Evolutionary conservation across 2,329 filamentous ascomycete genomes (phyloP), one percentile per base, ranked within the genome.

Genomic region (Tolypocladium ophioglossoides): DNA sequence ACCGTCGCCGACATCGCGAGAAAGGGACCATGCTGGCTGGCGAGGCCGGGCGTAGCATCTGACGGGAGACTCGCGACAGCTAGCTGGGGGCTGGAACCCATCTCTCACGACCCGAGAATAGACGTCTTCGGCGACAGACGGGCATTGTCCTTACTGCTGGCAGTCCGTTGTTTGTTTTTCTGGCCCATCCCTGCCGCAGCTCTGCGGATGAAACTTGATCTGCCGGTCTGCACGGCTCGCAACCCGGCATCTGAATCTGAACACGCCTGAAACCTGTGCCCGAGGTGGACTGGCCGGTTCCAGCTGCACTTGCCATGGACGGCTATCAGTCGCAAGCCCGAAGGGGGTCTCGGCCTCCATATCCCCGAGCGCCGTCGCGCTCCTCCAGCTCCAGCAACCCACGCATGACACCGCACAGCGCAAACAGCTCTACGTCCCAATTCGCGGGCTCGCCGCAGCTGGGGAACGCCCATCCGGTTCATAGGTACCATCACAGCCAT

Each of bases 371-470:
- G 11, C 66, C 72, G 35, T 80, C 77, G 16, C 71, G 74, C 56
- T 72, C 75, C 22, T 78, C 74, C 55, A 73, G 70, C 56, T 74
- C 70, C 22, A 70, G 66, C 56, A 71, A 72, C 60, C 71, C 72
- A 12, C 70, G 73, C 12, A 59, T 60, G 50, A 71, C 73, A 2
- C 66, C 71, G 22, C 68, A 72, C 30, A 75, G 73, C 56, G 65
- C 71, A 52, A 74, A 66, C 55, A 74, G 72, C 58, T 74, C 71
- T 34, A 68, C 70, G 24, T 74, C 74, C 0, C 71, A 72, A 32
- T 62, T 71, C 24, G 65, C 66, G 49, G 60, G 68, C 22, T 70
- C 70, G 4, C 70, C 72, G 1, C 68, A 69, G 30, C 59, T 66
- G 0, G 62, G 68, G 7, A 63, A 64, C 38, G 62, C 71, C 22